These are phyloP conservation scores for Akanthomyces muscarius DNA, from an alignment of 2,329 filamentous ascomycete genomes.

Conservation along the genomic window DNA sequence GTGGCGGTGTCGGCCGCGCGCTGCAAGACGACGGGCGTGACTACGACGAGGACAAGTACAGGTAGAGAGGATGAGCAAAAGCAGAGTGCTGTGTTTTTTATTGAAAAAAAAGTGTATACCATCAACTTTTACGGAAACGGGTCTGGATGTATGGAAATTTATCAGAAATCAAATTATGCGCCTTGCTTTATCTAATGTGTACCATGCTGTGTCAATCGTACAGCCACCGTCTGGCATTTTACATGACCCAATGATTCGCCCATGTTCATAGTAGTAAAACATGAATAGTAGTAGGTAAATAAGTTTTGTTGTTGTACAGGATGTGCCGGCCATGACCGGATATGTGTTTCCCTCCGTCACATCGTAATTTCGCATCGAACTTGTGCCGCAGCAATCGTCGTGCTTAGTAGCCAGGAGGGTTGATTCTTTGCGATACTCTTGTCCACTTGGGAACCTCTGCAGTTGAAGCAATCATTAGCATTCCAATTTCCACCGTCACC, in stretches of 20 bases:
- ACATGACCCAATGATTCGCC: background rate
- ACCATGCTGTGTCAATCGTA: conserved; percentile 11
- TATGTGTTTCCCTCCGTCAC: background rate
- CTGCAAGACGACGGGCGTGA: conserved; percentile 52
- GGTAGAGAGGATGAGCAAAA: background rate
- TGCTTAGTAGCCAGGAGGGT: conserved; percentile 84
- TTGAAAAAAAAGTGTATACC: background rate
- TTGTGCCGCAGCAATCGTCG: background rate
- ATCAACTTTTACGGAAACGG: background rate
- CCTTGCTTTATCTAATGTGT: conserved; percentile 16
- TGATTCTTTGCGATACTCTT: conserved; percentile 86
- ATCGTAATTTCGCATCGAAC: conserved; percentile 6
- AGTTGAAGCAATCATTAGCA: conserved; percentile 14
- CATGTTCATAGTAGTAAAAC: background rate
- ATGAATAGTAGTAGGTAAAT: conserved; percentile 11
- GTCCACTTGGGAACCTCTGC: conserved; percentile 88
- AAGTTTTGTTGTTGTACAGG: conserved; percentile 15
- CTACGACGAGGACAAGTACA: conserved; percentile 36
- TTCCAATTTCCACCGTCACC: background rate
- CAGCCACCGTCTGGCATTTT: conserved; percentile 10
- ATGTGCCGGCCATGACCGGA: background rate
- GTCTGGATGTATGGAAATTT: background rate
- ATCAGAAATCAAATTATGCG: conserved; percentile 12
- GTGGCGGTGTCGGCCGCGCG: conserved; percentile 82
- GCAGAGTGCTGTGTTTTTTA: background rate